Evolutionary conservation across 306 rosid species (phyloP), one percentile per base, ranked within the genome.

Genomic region (Medicago lupulina): DNA sequence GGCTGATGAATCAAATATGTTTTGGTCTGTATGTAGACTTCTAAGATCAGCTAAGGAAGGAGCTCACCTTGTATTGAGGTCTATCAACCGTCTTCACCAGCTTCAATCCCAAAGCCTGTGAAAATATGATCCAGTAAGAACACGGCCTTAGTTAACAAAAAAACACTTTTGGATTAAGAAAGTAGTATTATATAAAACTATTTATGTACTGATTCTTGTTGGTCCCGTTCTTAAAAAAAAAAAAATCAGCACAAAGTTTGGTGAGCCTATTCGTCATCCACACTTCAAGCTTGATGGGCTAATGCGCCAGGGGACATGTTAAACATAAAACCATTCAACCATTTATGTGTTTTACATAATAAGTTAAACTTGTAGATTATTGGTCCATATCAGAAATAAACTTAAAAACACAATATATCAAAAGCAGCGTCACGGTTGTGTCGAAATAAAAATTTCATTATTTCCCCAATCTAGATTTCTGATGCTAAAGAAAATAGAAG

Each of bases 101-200:
- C 79, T 86, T 86, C 91, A 96, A 67, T 60, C 99, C 99, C 82
- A 92, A 74, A 53, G 98, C 96, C 99, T 96, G 78, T 57, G 69
- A 19, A 70, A 70, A 76, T 18, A 69, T 38, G 67, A 87, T 47
- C 70, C 75, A 79, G 71, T 66, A 76, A 49, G 59, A 71, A 39
- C 12, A 41, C 16, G 10, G 49, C 34, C 68, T 77, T 46, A 25
- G 47, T 18, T 61, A 67, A 70, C 34, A 28, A 60, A 60, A 75
- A 78, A 75, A 70, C 5, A 49, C 21, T 43, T 34, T 34, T 54
- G 67, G 59, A 39, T 79, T 79, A 38, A 58, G 64, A 58, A 51
- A 36, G 64, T 65, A 64, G 19, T 39, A 6, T 40, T 40, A 66
- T 21, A 67, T 67, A 44, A 44, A 67, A 67, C 73, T n/a, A 67